phyloP scores from a whole-genome alignment of 805 yeast species.

The Candida gorgasii region DNA sequence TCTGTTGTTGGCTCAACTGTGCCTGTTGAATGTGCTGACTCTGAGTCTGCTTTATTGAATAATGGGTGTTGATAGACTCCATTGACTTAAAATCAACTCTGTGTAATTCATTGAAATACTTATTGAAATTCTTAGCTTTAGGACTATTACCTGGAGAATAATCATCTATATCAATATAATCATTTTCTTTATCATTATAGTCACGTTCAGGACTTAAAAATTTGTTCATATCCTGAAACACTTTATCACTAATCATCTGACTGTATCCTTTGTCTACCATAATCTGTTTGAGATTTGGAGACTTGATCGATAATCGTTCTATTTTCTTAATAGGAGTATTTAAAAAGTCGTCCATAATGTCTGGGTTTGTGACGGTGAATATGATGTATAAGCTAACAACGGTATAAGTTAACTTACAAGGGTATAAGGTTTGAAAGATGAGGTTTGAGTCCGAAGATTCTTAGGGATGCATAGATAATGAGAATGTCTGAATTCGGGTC shows the following conservation, averaged over 20 bases:
- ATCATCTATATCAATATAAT: conserved; percentile 17
- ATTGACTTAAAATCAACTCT: conserved; percentile 38
- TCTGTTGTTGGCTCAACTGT: too few species aligned
- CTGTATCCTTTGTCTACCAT: conserved; percentile 50
- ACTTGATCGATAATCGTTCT: conserved; percentile 29
- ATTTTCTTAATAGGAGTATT: conserved; percentile 44
- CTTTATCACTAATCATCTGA: conserved; percentile 45
- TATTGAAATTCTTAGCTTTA: background rate
- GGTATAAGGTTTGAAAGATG: too few species aligned
- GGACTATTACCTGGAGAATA: conserved; percentile 9
- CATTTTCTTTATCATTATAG: conserved; percentile 3
- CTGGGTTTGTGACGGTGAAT: background rate
- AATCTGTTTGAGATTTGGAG: conserved; percentile 27
- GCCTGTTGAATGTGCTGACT: too few species aligned
- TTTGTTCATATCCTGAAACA: conserved; percentile 44
- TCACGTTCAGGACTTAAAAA: conserved; percentile 3
- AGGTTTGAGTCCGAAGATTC: background rate
- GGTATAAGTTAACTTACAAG: too few species aligned
- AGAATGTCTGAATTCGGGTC: background rate
- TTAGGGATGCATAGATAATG: background rate
- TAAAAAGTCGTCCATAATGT: conserved; percentile 19
- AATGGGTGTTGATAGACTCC: conserved; percentile 52
- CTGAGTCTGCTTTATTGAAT: conserved; percentile 37
- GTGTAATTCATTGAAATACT: conserved; percentile 21
- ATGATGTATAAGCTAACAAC: too few species aligned